Evolutionary conservation across 306 rosid genomes (phyloP).

Genomic region (Lupinus albus): DNA sequence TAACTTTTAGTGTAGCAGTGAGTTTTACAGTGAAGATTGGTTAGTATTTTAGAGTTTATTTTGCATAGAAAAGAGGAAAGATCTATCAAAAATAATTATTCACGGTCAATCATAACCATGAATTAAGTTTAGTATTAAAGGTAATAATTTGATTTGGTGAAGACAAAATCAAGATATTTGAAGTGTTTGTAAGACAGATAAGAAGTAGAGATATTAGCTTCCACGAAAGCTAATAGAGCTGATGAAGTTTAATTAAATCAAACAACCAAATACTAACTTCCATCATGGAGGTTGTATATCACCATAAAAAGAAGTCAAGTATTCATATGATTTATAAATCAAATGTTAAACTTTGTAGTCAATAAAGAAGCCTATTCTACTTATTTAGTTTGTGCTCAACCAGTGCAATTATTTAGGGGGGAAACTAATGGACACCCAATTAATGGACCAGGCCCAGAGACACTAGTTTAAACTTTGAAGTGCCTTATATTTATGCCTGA

Average conservation of each 20-base stretch:
- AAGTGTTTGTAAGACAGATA: not conserved
- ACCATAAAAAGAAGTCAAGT: not conserved
- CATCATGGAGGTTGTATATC: not conserved
- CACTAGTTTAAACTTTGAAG: slow-evolving; percentile 9
- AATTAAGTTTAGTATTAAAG: not conserved
- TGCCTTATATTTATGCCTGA: slow-evolving; percentile 17
- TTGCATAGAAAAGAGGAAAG: no score
- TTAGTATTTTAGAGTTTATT: not conserved
- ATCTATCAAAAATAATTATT: not conserved
- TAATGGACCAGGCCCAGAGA: slow-evolving; percentile 6
- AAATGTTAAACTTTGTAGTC: not conserved
- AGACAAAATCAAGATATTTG: not conserved
- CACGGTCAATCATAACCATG: not conserved
- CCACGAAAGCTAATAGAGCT: not conserved
- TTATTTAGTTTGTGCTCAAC: not conserved
- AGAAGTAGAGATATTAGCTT: not conserved
- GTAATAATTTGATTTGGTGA: not conserved
- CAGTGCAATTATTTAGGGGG: slow-evolving; percentile 3
- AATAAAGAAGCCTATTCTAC: slow-evolving; percentile 15
- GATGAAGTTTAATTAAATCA: not conserved
- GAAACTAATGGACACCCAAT: no score
- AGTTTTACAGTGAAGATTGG: no score
- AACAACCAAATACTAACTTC: not conserved
- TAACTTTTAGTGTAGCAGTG: not conserved
- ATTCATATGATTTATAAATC: not conserved